These are phyloP conservation scores for Tulasnella sp. DNA, from an alignment of 768 basidiomycete species.

Conservation along the genomic window DNA sequence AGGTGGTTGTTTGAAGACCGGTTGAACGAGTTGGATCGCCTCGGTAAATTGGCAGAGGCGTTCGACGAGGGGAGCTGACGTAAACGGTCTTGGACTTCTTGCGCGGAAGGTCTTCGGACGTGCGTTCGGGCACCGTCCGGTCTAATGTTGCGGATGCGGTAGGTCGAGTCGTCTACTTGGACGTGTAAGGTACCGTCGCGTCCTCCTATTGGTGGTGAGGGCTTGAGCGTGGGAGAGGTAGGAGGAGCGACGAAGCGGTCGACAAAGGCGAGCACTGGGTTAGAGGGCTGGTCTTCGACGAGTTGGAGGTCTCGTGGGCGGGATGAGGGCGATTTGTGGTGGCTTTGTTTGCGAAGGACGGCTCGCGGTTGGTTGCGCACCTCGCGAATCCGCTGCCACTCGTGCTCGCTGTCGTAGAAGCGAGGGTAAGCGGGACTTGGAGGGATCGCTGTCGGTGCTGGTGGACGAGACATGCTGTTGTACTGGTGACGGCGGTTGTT, in stretches of 20 bases:
- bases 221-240: not conserved
- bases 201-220: too few species aligned
- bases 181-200: not conserved
- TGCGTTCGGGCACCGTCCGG: not conserved
- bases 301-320: not conserved
- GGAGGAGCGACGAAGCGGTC: not conserved
- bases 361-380: not conserved
- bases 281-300: not conserved
- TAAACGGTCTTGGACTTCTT: not conserved
- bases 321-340: not conserved
- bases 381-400: not conserved
- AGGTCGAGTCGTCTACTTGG: slow-evolving; percentile 1
- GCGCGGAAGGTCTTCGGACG: not conserved
- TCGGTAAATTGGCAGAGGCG: not conserved
- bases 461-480: not conserved
- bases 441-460: not conserved
- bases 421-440: not conserved
- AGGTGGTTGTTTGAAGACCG: not conserved
- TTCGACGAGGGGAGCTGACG: not conserved
- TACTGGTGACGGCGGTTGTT: not conserved
- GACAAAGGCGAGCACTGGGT: not conserved
- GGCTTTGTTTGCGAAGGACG: not conserved
- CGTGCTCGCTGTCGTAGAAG: not conserved
- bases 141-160: not conserved
- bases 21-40: not conserved